Conservation (phyloP, 2,329 filamentous ascomycete species). For the Trichoderma afroharzianum region DNA sequence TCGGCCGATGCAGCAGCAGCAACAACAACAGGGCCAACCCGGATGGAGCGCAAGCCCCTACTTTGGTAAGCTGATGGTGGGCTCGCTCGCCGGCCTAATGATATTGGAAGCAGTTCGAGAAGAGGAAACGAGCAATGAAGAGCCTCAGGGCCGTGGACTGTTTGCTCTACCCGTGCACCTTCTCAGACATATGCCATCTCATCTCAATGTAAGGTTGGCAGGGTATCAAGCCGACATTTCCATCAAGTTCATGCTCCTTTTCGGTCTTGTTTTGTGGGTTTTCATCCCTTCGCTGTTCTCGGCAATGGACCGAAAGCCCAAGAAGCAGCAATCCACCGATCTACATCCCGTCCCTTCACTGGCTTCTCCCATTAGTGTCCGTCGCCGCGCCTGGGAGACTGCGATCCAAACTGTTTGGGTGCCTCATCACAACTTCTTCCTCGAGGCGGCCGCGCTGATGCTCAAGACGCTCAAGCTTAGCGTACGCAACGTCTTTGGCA, state of each 20-base stretch:
- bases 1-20: constrained; percentile 41
- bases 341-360: constrained; percentile 62
- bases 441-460: constrained; percentile 77
- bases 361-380: constrained; percentile 78
- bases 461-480: constrained; percentile 81
- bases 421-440: constrained; percentile 78
- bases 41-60: constrained; percentile 56
- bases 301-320: constrained; percentile 45
- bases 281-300: constrained; percentile 53
- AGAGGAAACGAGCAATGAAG: constrained; percentile 61
- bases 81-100: constrained; percentile 89
- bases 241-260: constrained; percentile 50
- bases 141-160: constrained; percentile 62
- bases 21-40: constrained; percentile 41
- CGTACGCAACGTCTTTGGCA: constrained; percentile 71
- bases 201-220: constrained; percentile 49
- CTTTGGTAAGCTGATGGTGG: constrained; percentile 81
- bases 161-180: constrained; percentile 61
- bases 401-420: constrained; percentile 91
- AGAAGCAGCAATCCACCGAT: constrained; percentile 43
- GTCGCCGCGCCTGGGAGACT: constrained; percentile 87
- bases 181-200: constrained; percentile 46
- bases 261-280: constrained; percentile 53
- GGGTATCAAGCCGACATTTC: constrained; percentile 54
- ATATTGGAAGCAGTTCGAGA: constrained; percentile 75